These are phyloP conservation scores for Heliamphora pulchella DNA, from an alignment of 179 eudicot genomes.

Conservation along the genomic window DNA sequence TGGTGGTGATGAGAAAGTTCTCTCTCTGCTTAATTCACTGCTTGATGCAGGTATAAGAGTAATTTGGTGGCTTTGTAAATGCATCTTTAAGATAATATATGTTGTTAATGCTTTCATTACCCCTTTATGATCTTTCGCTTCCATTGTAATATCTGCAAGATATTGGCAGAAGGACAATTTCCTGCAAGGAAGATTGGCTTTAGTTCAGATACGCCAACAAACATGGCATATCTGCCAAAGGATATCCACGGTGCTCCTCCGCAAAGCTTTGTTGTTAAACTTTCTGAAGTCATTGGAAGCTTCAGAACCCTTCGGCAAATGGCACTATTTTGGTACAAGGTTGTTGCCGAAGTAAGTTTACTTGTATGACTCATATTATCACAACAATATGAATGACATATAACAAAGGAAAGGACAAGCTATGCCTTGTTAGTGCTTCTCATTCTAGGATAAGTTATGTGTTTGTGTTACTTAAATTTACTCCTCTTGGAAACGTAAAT, in stretches of 20 bases:
- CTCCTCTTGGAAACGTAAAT: neutral
- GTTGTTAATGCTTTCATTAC: conserved; percentile 14
- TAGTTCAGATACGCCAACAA: conserved; percentile 34
- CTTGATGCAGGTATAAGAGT: conserved; percentile 64
- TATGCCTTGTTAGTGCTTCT: neutral
- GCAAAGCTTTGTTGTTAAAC: conserved; percentile 61
- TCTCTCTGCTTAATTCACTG: conserved; percentile 54
- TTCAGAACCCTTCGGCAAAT: conserved; percentile 69
- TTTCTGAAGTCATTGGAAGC: conserved; percentile 88
- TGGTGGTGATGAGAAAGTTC: conserved; percentile 53
- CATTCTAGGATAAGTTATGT: neutral
- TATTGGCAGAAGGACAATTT: conserved; percentile 79
- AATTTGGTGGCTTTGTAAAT: conserved; percentile 12
- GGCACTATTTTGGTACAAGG: conserved; percentile 71
- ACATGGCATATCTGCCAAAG: conserved; percentile 44
- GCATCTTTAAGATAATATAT: neutral
- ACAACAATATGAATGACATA: neutral
- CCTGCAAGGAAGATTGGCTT: conserved; percentile 52
- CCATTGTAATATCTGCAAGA: conserved; percentile 70
- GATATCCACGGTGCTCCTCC: conserved; percentile 87
- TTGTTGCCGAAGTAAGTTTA: conserved; percentile 75
- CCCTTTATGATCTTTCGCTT: conserved; percentile 53
- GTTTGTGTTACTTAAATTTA: neutral
- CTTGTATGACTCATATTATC: neutral
- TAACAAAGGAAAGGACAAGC: neutral